phyloP scores from a whole-genome alignment of 2,329 filamentous ascomycete species.

The Trichoderma sp. region DNA sequence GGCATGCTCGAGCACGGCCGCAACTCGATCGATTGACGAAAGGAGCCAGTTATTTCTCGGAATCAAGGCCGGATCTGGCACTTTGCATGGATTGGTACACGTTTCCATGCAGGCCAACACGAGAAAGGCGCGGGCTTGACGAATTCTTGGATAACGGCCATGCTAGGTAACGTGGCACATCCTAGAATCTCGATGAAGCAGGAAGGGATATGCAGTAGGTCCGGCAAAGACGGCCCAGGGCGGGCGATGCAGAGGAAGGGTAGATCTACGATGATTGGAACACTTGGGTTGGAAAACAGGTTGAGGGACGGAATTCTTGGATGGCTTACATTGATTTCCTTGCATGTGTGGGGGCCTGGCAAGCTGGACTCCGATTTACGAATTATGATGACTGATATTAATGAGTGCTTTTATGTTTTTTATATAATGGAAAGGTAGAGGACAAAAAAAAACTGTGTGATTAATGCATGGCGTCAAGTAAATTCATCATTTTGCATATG shows the following conservation, averaged over 20 bases:
- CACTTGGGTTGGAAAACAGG: conserved; percentile 9
- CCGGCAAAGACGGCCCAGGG: conserved; percentile 12
- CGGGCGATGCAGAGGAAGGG: neutral
- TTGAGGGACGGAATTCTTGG: conserved; percentile 3
- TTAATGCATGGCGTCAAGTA: conserved; percentile 18
- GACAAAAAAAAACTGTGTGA: neutral
- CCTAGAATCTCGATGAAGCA: neutral
- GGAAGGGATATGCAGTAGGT: neutral
- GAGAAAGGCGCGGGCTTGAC: neutral
- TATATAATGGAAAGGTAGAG: neutral
- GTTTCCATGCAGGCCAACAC: neutral
- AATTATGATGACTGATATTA: conserved; percentile 26
- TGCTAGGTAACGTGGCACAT: neutral
- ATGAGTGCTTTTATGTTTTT: conserved; percentile 2
- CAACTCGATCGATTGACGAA: neutral
- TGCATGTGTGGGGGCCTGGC: neutral
- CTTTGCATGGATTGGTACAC: neutral
- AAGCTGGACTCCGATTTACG: conserved; percentile 21
- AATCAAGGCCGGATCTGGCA: neutral
- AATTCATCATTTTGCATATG: neutral
- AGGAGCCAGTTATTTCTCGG: neutral
- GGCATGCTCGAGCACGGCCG: neutral
- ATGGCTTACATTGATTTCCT: conserved; percentile 17
- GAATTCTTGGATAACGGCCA: neutral
- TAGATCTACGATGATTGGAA: conserved; percentile 10